phyloP scores from a whole-genome alignment of 2,329 filamentous ascomycete genomes.

The Neonectria neomacrospora region DNA sequence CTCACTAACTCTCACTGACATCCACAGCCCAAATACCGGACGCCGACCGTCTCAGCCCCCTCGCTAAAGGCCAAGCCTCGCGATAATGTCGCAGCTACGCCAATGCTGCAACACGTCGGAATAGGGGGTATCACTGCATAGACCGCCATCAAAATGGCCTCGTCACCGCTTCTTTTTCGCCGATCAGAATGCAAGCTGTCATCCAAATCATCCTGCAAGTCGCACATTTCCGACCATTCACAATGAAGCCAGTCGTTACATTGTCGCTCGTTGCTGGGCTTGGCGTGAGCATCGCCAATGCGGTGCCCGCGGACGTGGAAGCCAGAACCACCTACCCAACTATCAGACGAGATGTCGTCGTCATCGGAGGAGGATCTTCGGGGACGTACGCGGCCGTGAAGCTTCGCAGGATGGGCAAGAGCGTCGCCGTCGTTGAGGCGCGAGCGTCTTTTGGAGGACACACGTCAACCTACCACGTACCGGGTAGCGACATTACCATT shows the following conservation, averaged over 20 bases:
- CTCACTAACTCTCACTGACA: background rate
- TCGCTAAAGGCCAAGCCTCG: conserved; percentile 4
- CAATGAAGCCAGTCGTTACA: conserved; percentile 34
- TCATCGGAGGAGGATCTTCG: conserved; percentile 36
- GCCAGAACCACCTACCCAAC: conserved; percentile 1
- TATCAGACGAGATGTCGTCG: conserved; percentile 30
- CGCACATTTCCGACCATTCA: conserved; percentile 26
- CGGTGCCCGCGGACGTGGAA: conserved; percentile 13
- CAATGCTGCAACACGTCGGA: conserved; percentile 15
- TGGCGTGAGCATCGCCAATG: conserved; percentile 18
- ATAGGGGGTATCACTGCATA: conserved; percentile 35
- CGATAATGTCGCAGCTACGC: conserved; percentile 20
- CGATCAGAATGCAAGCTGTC: conserved; percentile 6
- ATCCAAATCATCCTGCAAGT: conserved; percentile 17
- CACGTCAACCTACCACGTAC: conserved; percentile 33
- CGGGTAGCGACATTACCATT: conserved; percentile 29
- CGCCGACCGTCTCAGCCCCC: conserved; percentile 14
- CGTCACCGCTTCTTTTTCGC: conserved; percentile 24
- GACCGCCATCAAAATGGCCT: conserved; percentile 30
- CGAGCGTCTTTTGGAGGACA: conserved; percentile 30
- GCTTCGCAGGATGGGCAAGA: conserved; percentile 33
- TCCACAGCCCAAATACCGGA: background rate
- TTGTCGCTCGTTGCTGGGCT: conserved; percentile 32
- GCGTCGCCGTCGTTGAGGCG: conserved; percentile 31
- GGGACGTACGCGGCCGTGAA: conserved; percentile 34